Evolutionary conservation across 2,329 filamentous ascomycete species (phyloP), one percentile per base, ranked within the genome.

Genomic region (Rutstroemia sp.): DNA sequence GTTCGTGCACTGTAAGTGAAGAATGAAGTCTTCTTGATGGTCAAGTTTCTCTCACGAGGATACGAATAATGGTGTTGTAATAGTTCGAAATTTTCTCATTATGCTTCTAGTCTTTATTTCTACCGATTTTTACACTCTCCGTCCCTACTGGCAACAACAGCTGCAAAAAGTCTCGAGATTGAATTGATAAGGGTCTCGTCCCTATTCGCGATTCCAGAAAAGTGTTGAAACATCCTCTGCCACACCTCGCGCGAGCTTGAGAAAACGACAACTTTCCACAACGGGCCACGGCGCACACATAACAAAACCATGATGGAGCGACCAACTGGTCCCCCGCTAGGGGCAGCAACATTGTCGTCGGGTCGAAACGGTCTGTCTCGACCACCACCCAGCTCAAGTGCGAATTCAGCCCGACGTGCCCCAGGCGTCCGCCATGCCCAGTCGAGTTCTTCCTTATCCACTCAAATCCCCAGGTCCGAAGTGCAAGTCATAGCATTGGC

Each of bases 401-500:
- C 77, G 38, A 49, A 44, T 21, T 38, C 38, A 42, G 51, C 47
- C 18, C 53, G 53, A 51, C 47, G 39, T 45, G 53, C 19, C 34
- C 39, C 46, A 19, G 72, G 66, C 49, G 64, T 78, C 54, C 75
- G 78, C 67, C 73, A 76, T 71, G 71, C 75, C 56, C 69, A 76
- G 41, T 68, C 68, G 14, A 66, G 59, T 53, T 76, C 66, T 8
- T 66, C 73, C 14, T 70, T 83, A 48, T 77, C 79, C 12, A 71
- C 77, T 16, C 74, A 74, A n/a, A 70, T 72, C 14, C 75, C 79
- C 53, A 76, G 85, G 67, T 79, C 84, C 18, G 74, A 84, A 41
- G 75, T 74, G 45, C 83, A 89, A 69, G 83, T 89, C 61, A 81
- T 89, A 52, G 75, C 75, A 56, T 76, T 88, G 49, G 83, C 83